Conservation (phyloP, 768 basidiomycete species). For the Lyophyllum decastes region DNA sequence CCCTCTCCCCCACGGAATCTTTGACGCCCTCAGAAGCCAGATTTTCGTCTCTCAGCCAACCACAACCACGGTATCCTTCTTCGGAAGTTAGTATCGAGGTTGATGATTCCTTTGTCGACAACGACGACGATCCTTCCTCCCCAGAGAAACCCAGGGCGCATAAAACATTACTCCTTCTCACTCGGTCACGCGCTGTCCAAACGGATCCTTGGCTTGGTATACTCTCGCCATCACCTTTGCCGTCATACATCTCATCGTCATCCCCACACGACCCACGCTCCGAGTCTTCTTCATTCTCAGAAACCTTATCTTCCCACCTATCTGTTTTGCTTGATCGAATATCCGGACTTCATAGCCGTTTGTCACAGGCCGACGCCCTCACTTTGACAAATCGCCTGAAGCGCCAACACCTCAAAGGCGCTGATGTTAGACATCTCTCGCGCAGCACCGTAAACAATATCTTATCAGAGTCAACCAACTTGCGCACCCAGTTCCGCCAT, state of each 20-base stretch:
- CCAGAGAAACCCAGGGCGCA: conserved; percentile 38
- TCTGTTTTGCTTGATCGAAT: conserved; percentile 65
- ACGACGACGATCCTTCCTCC: conserved; percentile 27
- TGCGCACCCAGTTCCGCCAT: conserved; percentile 75
- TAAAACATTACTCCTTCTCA: conserved; percentile 53
- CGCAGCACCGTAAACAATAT: conserved; percentile 78
- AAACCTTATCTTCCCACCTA: conserved; percentile 54
- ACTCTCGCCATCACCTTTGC: conserved; percentile 32
- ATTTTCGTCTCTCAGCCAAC: conserved; percentile 26
- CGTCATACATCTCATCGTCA: conserved; percentile 39
- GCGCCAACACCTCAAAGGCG: conserved; percentile 83
- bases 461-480: conserved; percentile 62
- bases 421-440: conserved; percentile 86
- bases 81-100: conserved; percentile 45
- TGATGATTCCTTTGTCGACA: conserved; percentile 37
- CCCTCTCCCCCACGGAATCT: conserved; percentile 41
- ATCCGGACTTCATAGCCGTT: conserved; percentile 49
- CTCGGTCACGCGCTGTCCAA: conserved; percentile 67
- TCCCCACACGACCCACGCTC: conserved; percentile 65
- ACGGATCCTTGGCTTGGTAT: conserved; percentile 49
- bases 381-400: conserved; percentile 89
- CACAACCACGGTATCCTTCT: conserved; percentile 28
- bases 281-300: conserved; percentile 71
- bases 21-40: conserved; percentile 33
- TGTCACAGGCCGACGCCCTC: conserved; percentile 80